phyloP scores from a whole-genome alignment of 768 basidiomycete genomes.

The Leccinum subtestaceum region DNA sequence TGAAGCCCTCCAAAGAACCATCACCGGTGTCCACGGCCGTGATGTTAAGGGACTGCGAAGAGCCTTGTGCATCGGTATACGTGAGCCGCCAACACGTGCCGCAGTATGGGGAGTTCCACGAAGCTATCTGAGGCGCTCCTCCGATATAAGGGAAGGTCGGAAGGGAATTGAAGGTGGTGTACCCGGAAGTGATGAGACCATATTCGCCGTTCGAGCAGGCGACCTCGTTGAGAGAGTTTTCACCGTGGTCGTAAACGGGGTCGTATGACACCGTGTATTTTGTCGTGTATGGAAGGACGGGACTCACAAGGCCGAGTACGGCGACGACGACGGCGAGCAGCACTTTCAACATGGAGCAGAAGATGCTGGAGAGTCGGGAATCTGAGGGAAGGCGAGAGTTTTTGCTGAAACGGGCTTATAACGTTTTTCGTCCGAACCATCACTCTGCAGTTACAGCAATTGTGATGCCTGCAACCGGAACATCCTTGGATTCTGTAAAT shows the following conservation, averaged over 20 bases:
- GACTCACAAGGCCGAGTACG: constrained; percentile 8
- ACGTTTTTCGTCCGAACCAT: background rate
- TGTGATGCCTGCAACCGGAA: background rate
- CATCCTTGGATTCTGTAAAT: background rate
- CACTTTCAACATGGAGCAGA: constrained; percentile 9
- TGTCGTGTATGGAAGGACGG: background rate
- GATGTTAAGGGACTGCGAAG: constrained; percentile 41
- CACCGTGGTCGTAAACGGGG: constrained; percentile 45
- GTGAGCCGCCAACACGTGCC: constrained; percentile 61
- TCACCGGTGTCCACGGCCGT: constrained; percentile 51
- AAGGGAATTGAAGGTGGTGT: constrained; percentile 47
- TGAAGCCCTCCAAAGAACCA: constrained; percentile 32
- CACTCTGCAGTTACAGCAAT: background rate
- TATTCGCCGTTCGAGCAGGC: constrained; percentile 53
- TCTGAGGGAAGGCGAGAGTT: background rate
- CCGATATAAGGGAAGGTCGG: constrained; percentile 62
- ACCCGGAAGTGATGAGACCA: constrained; percentile 46
- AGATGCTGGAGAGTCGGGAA: background rate
- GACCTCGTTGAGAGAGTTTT: constrained; percentile 39
- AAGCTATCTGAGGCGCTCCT: constrained; percentile 48
- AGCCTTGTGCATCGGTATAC: constrained; percentile 34
- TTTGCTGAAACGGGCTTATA: background rate
- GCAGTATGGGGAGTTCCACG: constrained; percentile 52
- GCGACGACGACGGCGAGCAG: background rate
- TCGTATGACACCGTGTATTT: constrained; percentile 41